Evolutionary conservation across 2,329 filamentous ascomycete species (phyloP), one percentile per base, ranked within the genome.

Genomic region (Orbilia brochopaga): DNA sequence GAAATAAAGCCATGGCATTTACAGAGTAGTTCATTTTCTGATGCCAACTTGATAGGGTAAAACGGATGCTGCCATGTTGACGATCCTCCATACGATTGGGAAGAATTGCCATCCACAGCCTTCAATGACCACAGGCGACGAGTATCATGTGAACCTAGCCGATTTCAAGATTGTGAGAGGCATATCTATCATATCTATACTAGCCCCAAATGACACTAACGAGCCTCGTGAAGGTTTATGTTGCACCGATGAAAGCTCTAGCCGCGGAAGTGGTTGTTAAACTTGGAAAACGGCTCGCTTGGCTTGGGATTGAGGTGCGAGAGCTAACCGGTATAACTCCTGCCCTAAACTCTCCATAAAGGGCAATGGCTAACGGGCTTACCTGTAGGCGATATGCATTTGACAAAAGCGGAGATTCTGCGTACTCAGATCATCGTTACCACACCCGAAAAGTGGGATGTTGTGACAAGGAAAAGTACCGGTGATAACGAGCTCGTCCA

Each of bases 371-470:
- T 40, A 19, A 21, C 8, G n/a, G n/a, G 30, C 8, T 7, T 8
- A 19, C 24, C 15, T 13, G 17, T 23, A 53, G 94, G 94, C 77
- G 94, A 99, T 79, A 99, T 99, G 94, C 94, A 99, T 78, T 85
- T 99, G 64, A 97, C 93, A 54, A 99, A 99, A 80, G 85, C 91
- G 1, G 95, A 99, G 80, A 96, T 99, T 73, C 85, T 97, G 15
- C 88, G 92, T 74, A 99, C 94, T 0, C 94, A 99, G 78, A 94
- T 99, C 75, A 96, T 99, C 70, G 94, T 99, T 55, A 99, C 95
- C 0, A 99, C 94, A 0, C 94, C 94, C 37, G 94, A 99, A 81
- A 99, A 99, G 80, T 99, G 95, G 95, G 94, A 99, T 79, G 94
- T 99, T 0, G 91, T 99, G 3, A 99, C 94, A 1, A 86, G 94